Base-by-base conservation (phyloP, 495 filamentous ascomycete species). In the Eremomyces bilateralis region DNA sequence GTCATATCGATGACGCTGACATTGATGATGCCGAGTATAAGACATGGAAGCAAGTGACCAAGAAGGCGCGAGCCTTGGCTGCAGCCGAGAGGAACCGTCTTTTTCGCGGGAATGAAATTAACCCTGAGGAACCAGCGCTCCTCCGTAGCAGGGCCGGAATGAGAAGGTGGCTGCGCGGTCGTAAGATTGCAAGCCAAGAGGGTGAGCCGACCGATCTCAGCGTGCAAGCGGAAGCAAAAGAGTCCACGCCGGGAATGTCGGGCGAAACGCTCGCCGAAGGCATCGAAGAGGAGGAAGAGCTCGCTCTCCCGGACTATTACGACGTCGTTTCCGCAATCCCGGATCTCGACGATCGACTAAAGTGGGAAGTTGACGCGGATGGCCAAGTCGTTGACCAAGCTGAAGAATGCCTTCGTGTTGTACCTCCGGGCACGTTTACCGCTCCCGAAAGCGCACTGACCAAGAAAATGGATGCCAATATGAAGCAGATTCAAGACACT, bases 31-130 rank as follows among this genome's bases (percentile, higher is more conserved):
- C 80, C 1, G 84, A 91, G 44, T 92, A 84, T 58, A 90, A 90
- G 49, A 79, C 83, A 27, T 99, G 88, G 88, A 99, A 95, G 59
- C 84, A 91, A 51, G 80, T 93, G 24, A 99, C 88, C 2, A 94
- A 94, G 55, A 92, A 90, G 51, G 83, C 90, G 41, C 71, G 88
- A 30, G 88, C 88, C n/a, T 58, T 77, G 11, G 70, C 85, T 25
- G 82, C 88, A 6, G 69, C 75, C 38, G 66, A 74, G 39, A 61
- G 88, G 17, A 75, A 84, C 53, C 74, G 79, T 31, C 64, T 95
- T 15, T 85, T 99, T 48, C 69, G 72, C 38, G 75, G 72, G 22
- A 73, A 85, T 43, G 81, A 69, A 51, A 60, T 99, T 15, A 90
- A 92, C 45, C 46, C 66, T 3, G 88, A 99, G 3, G 80, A 84